These are phyloP conservation scores for Tinospora cordifolia DNA, from an alignment of 164 flowering plant species.

Conservation along the genomic window DNA sequence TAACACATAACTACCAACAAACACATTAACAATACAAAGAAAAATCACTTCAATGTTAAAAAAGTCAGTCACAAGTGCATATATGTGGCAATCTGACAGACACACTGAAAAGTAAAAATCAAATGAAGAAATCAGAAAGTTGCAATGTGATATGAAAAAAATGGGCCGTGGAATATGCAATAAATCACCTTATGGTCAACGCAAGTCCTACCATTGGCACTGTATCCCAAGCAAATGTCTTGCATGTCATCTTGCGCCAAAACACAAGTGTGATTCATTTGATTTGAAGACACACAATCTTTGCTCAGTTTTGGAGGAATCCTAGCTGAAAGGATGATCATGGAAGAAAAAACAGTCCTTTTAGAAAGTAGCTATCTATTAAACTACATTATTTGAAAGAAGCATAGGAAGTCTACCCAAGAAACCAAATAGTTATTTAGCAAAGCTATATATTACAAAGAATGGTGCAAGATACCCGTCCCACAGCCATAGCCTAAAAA, in stretches of 20 bases:
- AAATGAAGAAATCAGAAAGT: neutral
- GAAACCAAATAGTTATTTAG: neutral
- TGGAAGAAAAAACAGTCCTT: neutral
- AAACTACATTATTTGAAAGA: neutral
- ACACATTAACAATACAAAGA: neutral
- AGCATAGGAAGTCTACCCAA: neutral
- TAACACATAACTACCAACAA: neutral
- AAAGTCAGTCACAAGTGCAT: neutral
- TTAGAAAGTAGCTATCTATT: neutral
- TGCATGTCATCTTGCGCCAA: slow-evolving; percentile 28
- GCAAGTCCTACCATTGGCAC: slow-evolving; percentile 21
- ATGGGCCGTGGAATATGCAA: neutral
- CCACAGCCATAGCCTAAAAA: neutral
- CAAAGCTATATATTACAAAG: neutral
- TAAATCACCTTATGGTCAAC: slow-evolving; percentile 43
- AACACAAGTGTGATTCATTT: slow-evolving; percentile 26
- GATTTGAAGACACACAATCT: slow-evolving; percentile 25
- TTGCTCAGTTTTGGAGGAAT: slow-evolving; percentile 29
- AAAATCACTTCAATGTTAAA: neutral
- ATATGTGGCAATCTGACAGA: too few species aligned
- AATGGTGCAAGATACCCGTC: neutral
- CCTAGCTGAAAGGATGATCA: slow-evolving; percentile 28
- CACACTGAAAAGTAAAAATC: neutral
- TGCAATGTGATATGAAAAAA: neutral
- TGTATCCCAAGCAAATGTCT: slow-evolving; percentile 25